phyloP scores from a whole-genome alignment of 1,139 yeast species.

The Candida labiduridarum region DNA sequence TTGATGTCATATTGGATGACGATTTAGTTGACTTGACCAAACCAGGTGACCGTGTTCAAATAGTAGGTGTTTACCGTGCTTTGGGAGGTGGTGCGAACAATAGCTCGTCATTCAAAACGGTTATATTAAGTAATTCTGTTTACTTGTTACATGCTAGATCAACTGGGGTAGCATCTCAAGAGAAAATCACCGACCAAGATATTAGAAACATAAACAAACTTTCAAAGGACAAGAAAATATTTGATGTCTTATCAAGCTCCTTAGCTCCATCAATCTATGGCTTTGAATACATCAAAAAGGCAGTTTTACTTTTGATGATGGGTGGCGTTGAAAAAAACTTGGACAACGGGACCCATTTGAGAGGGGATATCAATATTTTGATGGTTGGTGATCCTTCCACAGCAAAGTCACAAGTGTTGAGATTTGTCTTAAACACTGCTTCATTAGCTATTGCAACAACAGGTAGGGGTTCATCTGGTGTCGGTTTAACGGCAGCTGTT shows the following conservation, averaged over 20 bases:
- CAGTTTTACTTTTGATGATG: constrained; percentile 84
- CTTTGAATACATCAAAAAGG: constrained; percentile 86
- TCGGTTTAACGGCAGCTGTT: constrained; percentile 98
- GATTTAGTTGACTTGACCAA: constrained; percentile 90
- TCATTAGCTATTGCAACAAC: constrained; percentile 96
- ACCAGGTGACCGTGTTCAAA: constrained; percentile 95
- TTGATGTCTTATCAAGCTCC: constrained; percentile 80
- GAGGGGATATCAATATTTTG: constrained; percentile 94
- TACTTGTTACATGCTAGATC: constrained; percentile 88
- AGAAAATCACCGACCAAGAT: constrained; percentile 77
- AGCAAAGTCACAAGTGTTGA: constrained; percentile 92
- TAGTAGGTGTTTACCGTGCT: constrained; percentile 93
- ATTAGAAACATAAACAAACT: constrained; percentile 84
- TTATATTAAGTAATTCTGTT: constrained; percentile 83
- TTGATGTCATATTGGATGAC: constrained; percentile 89
- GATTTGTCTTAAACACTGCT: constrained; percentile 94
- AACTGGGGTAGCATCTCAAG: constrained; percentile 79
- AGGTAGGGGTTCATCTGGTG: constrained; percentile 99
- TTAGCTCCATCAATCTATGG: constrained; percentile 97
- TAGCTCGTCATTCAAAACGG: constrained; percentile 73
- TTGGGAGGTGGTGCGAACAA: constrained; percentile 78
- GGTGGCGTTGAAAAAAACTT: constrained; percentile 96
- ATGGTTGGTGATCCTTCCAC: constrained; percentile 99
- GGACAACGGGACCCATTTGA: constrained; percentile 92
- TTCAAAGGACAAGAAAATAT: constrained; percentile 66